These are phyloP conservation scores for Pinus albicaulis DNA, from an alignment of 75 land plant genomes.

Conservation along the genomic window DNA sequence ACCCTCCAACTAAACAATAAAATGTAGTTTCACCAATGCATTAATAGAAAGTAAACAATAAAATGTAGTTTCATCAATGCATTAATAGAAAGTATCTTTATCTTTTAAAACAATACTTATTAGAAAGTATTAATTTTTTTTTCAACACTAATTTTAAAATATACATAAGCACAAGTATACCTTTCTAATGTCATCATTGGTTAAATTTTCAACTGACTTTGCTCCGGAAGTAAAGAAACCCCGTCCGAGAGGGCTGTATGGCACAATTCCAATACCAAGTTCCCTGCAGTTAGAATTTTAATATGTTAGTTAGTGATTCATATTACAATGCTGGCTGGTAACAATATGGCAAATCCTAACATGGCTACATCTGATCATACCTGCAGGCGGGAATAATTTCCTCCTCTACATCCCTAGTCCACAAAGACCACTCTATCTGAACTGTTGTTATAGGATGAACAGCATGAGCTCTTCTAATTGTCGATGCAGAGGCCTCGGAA, in stretches of 20 bases:
- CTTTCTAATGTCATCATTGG: constrained; percentile 50
- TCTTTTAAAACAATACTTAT: too few species aligned
- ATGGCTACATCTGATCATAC: not conserved
- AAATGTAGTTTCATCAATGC: too few species aligned
- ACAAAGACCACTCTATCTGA: constrained; percentile 66
- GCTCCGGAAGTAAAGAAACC: constrained; percentile 56
- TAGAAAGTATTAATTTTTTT: too few species aligned
- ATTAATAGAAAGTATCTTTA: too few species aligned
- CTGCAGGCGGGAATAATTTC: constrained; percentile 5
- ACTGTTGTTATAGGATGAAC: constrained; percentile 58
- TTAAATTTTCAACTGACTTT: constrained; percentile 15
- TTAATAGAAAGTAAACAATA: too few species aligned
- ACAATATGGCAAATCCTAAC: not conserved
- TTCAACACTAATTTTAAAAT: not conserved
- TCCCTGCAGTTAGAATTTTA: constrained; percentile 30
- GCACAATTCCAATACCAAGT: constrained; percentile 70
- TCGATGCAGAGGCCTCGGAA: constrained; percentile 66
- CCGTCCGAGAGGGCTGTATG: constrained; percentile 64
- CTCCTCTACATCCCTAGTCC: constrained; percentile 2
- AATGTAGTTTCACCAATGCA: too few species aligned
- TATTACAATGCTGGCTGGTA: not conserved
- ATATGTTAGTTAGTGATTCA: not conserved
- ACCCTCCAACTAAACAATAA: too few species aligned
- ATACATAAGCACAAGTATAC: constrained; percentile 14
- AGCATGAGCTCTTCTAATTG: constrained; percentile 63